These are phyloP conservation scores for Aspergillus mulundensis DNA, from an alignment of 495 filamentous ascomycete species.

Conservation along the genomic window DNA sequence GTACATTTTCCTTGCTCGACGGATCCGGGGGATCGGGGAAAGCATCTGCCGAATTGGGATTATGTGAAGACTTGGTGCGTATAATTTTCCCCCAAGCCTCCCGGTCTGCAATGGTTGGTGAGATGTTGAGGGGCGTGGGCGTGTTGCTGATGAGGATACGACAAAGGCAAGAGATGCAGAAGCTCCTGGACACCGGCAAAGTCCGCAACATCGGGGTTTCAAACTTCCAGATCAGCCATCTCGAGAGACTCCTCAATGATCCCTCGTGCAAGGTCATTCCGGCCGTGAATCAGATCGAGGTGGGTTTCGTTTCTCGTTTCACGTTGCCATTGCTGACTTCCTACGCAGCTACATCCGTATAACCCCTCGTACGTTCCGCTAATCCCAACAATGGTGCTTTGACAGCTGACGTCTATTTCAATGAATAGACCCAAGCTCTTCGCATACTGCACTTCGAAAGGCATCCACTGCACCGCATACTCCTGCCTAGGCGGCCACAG, in stretches of 20 bases:
- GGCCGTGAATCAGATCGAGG: constrained; percentile 10
- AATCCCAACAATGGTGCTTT: background rate
- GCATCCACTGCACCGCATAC: constrained; percentile 11
- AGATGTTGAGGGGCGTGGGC: too few relatives aligned
- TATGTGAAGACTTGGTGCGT: constrained; percentile 7
- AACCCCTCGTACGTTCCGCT: constrained; percentile 2
- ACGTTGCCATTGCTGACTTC: too few relatives aligned
- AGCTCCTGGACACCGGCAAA: background rate
- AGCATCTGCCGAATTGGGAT: background rate
- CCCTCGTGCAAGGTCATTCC: constrained; percentile 8
- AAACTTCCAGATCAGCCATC: constrained; percentile 9
- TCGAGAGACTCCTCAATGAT: constrained; percentile 10
- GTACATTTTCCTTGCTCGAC: constrained; percentile 9
- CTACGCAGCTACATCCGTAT: constrained; percentile 10
- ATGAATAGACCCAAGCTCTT: constrained; percentile 1
- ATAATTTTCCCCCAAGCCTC: background rate
- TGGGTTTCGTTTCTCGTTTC: background rate
- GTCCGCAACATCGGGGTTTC: constrained; percentile 7
- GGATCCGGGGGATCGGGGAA: constrained; percentile 5
- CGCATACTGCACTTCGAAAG: constrained; percentile 2
- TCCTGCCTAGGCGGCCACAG: constrained; percentile 3
- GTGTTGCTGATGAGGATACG: too few relatives aligned
- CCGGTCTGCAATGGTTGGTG: too few relatives aligned
- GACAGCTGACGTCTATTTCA: background rate
- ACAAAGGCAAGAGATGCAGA: constrained; percentile 7